A percentile compares a stretch with the other conserved stretches of the same genome.
Conservation (phyloP, 768 basidiomycete genomes). For the Leccinum rimulosum region DNA sequence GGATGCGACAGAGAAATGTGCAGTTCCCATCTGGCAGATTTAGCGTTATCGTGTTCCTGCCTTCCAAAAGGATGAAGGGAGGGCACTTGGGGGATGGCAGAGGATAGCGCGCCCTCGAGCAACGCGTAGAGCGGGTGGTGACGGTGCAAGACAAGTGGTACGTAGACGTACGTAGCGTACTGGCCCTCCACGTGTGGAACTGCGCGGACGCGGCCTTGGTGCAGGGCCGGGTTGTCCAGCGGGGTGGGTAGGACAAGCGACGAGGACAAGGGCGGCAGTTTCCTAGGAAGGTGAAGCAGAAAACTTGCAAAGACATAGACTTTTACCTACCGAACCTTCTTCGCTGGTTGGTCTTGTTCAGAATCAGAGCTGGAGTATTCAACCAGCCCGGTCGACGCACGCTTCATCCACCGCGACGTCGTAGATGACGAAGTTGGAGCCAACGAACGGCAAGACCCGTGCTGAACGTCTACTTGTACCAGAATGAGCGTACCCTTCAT, state of each 20-base stretch:
- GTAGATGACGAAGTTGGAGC: background rate
- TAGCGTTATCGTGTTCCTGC: constrained; percentile 5
- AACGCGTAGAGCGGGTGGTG: constrained; percentile 44
- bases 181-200: constrained; percentile 86
- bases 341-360: constrained; percentile 34
- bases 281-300: constrained; percentile 37
- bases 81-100: constrained; percentile 46
- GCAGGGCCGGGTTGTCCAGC: constrained; percentile 69
- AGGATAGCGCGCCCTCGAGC: constrained; percentile 42
- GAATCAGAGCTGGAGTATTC: constrained; percentile 45
- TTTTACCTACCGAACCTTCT: constrained; percentile 34
- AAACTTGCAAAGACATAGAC: background rate
- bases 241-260: constrained; percentile 49
- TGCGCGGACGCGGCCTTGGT: constrained; percentile 79
- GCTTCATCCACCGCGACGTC: constrained; percentile 20
- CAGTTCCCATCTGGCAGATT: constrained; percentile 41
- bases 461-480: background rate
- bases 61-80: constrained; percentile 45
- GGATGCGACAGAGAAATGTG: constrained; percentile 88
- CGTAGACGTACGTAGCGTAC: constrained; percentile 76
- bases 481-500: constrained; percentile 72
- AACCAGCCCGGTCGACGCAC: constrained; percentile 36
- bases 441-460: constrained; percentile 14
- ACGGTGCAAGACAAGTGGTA: constrained; percentile 51
- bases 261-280: constrained; percentile 57